Evolutionary conservation across 305 asterid genomes (phyloP).

Genomic region (Striga hermonthica): DNA sequence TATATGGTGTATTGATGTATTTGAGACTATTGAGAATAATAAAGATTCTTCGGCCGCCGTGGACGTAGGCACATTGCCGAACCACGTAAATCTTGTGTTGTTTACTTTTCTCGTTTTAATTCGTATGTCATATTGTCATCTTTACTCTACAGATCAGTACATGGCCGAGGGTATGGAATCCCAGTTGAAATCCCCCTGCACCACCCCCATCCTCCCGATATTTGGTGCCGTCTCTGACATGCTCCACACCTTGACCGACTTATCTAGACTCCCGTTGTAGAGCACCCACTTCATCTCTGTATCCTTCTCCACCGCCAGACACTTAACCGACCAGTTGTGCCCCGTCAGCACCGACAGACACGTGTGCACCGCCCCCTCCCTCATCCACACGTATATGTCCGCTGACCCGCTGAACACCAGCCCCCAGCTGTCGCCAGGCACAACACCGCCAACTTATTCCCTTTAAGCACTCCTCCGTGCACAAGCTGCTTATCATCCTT

Average conservation of each 20-base stretch:
- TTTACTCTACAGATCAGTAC: constrained; percentile 15
- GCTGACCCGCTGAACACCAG: constrained; percentile 63
- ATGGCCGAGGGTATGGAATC: constrained; percentile 31
- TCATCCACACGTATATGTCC: constrained; percentile 65
- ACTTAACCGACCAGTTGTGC: constrained; percentile 63
- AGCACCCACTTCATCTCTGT: constrained; percentile 42
- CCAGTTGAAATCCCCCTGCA: constrained; percentile 29
- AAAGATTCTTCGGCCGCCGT: too few species aligned
- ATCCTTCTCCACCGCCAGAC: constrained; percentile 61
- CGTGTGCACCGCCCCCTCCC: constrained; percentile 45
- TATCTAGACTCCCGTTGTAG: constrained; percentile 63
- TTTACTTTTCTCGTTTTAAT: too few species aligned
- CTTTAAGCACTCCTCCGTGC: constrained; percentile 55
- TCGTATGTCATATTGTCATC: too few species aligned
- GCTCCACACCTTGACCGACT: constrained; percentile 66
- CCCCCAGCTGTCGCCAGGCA: constrained; percentile 56
- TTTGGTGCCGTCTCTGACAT: constrained; percentile 47
- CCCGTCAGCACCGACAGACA: constrained; percentile 50
- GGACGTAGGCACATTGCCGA: too few species aligned
- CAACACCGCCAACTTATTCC: constrained; percentile 63
- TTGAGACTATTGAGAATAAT: too few species aligned
- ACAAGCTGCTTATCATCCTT: constrained; percentile 18
- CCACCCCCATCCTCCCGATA: constrained; percentile 28
- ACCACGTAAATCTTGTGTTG: too few species aligned
- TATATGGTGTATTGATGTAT: too few species aligned